phyloP scores from a whole-genome alignment of 192 early-diverging fungal genomes.

The Coemansia sp. region DNA sequence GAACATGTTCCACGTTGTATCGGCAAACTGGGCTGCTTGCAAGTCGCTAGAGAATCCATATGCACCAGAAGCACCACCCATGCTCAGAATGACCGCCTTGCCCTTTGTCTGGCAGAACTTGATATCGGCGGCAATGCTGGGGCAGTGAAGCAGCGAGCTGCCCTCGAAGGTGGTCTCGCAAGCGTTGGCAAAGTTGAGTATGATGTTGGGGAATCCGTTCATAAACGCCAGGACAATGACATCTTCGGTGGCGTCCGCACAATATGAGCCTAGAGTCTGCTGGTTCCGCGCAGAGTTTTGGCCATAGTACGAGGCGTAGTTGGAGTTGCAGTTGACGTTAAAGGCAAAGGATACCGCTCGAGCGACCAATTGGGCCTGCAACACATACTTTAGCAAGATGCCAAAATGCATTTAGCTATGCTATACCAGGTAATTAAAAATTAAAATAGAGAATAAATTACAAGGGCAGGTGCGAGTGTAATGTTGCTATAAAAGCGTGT shows the following conservation, averaged over 20 bases:
- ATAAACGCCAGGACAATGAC: slow-evolving; percentile 66
- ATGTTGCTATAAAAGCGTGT: too few relatives aligned
- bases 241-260: slow-evolving; percentile 62
- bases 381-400: background rate
- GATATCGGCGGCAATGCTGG: slow-evolving; percentile 62
- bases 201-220: slow-evolving; percentile 57
- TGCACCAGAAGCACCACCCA: slow-evolving; percentile 70
- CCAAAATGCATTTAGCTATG: background rate
- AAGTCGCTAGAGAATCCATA: slow-evolving; percentile 56
- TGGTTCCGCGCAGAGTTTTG: slow-evolving; percentile 54
- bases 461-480: background rate
- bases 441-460: background rate
- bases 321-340: slow-evolving; percentile 47
- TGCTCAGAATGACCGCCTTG: slow-evolving; percentile 62
- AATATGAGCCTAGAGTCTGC: slow-evolving; percentile 56
- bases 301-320: slow-evolving; percentile 54
- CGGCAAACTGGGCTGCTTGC: slow-evolving; percentile 56
- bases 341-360: slow-evolving; percentile 22
- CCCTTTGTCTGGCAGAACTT: slow-evolving; percentile 67
- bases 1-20: too few relatives aligned
- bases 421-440: slow-evolving; percentile 22
- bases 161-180: slow-evolving; percentile 62
- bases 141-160: slow-evolving; percentile 60
- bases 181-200: slow-evolving; percentile 65
- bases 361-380: background rate